These are phyloP conservation scores for Tolypocladium tropicale DNA, from an alignment of 2,329 filamentous ascomycete species.

Conservation along the genomic window DNA sequence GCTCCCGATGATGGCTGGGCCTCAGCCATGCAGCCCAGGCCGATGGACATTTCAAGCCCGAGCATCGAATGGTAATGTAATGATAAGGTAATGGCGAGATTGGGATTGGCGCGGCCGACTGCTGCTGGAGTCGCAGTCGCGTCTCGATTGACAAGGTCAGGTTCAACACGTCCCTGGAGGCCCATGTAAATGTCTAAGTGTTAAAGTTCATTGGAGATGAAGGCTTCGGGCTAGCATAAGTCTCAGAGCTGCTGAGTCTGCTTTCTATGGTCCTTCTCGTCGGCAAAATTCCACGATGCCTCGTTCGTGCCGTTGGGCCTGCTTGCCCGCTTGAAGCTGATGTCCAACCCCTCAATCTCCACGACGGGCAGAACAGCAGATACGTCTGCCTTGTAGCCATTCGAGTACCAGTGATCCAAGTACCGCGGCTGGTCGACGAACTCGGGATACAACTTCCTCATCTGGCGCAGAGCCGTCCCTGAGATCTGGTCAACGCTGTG, in stretches of 20 bases:
- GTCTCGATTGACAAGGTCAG: too few species aligned
- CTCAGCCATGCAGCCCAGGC: neutral
- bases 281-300: constrained; percentile 45
- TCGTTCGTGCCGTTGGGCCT: constrained; percentile 45
- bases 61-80: neutral
- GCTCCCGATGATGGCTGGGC: neutral
- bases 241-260: neutral
- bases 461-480: constrained; percentile 43
- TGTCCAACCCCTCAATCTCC: constrained; percentile 29
- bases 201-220: too few species aligned
- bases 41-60: neutral
- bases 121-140: too few species aligned
- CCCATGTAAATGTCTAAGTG: neutral
- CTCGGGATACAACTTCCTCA: constrained; percentile 41
- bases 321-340: constrained; percentile 33
- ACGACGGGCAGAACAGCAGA: constrained; percentile 33
- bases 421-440: constrained; percentile 38
- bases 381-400: constrained; percentile 28
- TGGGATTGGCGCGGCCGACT: neutral
- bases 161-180: too few species aligned
- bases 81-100: neutral
- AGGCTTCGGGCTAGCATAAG: neutral
- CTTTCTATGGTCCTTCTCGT: constrained; percentile 22
- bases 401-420: constrained; percentile 38
- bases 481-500: constrained; percentile 58